Percentiles rank a stretch among this genome's conserved stretches.
These are phyloP conservation scores for Arthroderma sp. DNA, from an alignment of 2,329 filamentous ascomycete species.

Conservation along the genomic window DNA sequence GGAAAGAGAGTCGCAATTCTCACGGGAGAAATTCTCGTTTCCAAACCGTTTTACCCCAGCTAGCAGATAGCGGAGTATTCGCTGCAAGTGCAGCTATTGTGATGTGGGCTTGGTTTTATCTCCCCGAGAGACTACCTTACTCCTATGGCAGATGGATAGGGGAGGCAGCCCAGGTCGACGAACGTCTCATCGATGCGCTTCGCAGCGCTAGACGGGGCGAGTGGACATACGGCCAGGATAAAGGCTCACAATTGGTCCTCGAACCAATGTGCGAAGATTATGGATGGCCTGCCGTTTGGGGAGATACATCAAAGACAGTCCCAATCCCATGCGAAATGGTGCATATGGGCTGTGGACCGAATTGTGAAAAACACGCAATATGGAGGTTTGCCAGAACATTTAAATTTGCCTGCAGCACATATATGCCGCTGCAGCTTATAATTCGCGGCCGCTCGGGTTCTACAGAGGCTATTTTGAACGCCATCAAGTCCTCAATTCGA, in stretches of 20 bases:
- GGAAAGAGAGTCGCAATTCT: conserved; percentile 22
- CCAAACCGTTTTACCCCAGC: conserved; percentile 28
- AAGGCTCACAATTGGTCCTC: conserved; percentile 54
- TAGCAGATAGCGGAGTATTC: conserved; percentile 59
- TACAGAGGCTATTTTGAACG: conserved; percentile 33
- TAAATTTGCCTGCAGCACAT: conserved; percentile 61
- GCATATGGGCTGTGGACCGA: conserved; percentile 63
- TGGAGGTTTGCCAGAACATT: conserved; percentile 57
- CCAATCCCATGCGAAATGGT: conserved; percentile 76
- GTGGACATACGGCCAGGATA: conserved; percentile 61
- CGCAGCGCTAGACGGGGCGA: conserved; percentile 50
- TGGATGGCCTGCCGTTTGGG: conserved; percentile 54
- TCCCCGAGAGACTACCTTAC: conserved; percentile 54
- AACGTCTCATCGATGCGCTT: conserved; percentile 60
- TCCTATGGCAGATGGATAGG: conserved; percentile 74
- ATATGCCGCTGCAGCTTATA: conserved; percentile 61
- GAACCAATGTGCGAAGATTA: conserved; percentile 61
- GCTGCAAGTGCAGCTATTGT: conserved; percentile 58
- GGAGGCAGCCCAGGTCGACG: conserved; percentile 61
- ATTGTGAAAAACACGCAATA: conserved; percentile 54
- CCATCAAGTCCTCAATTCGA: conserved; percentile 47
- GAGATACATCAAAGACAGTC: conserved; percentile 53
- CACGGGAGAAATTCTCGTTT: conserved; percentile 20
- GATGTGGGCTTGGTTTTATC: conserved; percentile 85
- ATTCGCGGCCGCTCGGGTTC: conserved; percentile 42